Percentiles rank a stretch among this genome's conserved stretches.
These are phyloP conservation scores for Aspergillus uvarum DNA, from an alignment of 2,329 filamentous ascomycete species.

Conservation along the genomic window DNA sequence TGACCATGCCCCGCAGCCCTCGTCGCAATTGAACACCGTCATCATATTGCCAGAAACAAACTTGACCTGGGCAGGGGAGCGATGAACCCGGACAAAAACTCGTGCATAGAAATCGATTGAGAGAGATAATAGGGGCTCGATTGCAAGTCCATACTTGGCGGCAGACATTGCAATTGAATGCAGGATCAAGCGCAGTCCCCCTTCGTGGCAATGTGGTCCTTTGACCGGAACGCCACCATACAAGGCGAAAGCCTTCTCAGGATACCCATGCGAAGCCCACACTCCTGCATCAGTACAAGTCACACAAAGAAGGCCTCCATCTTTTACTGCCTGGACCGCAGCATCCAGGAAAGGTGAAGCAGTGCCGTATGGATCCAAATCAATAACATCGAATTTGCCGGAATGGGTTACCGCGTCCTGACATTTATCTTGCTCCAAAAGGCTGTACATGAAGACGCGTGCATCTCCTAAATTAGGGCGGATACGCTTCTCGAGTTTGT, in stretches of 20 bases:
- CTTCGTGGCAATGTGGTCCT: conserved; percentile 83
- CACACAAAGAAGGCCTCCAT: conserved; percentile 88
- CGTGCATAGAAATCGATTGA: conserved; percentile 96
- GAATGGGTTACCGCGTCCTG: conserved; percentile 37
- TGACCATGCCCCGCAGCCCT: conserved; percentile 87
- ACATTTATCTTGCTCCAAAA: conserved; percentile 50
- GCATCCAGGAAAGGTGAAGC: conserved; percentile 90
- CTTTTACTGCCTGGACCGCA: conserved; percentile 79
- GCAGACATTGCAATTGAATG: conserved; percentile 78
- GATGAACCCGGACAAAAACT: conserved; percentile 79
- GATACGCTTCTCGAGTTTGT: conserved; percentile 70
- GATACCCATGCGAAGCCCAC: conserved; percentile 90
- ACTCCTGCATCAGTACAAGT: conserved; percentile 96
- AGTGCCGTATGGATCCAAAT: conserved; percentile 93
- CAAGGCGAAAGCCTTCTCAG: conserved; percentile 89
- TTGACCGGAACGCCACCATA: conserved; percentile 90
- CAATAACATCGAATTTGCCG: conserved; percentile 84
- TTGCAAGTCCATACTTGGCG: conserved; percentile 78
- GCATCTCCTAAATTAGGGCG: conserved; percentile 77
- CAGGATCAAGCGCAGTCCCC: conserved; percentile 80
- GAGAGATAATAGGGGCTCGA: conserved; percentile 87
- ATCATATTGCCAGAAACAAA: conserved; percentile 88
- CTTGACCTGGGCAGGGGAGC: conserved; percentile 82
- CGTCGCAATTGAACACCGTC: conserved; percentile 86
- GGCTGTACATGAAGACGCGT: conserved; percentile 83